phyloP scores from a whole-genome alignment of 2,329 filamentous ascomycete species.

The Diplodia corticola region DNA sequence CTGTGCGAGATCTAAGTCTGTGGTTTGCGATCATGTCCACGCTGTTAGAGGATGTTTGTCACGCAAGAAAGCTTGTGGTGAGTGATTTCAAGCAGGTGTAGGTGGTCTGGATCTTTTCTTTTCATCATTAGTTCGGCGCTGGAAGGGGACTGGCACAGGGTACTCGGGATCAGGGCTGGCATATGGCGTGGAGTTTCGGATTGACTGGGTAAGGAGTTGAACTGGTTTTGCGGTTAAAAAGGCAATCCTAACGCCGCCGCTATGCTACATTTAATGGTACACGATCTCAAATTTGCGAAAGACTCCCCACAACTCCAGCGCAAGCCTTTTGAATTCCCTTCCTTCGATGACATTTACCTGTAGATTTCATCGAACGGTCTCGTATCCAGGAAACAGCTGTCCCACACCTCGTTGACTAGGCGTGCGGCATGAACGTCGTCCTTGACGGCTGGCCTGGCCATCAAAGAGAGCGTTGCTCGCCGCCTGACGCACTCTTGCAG shows the following conservation, averaged over 20 bases:
- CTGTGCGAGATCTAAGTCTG: not conserved
- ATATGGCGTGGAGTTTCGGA: slow-evolving; percentile 11
- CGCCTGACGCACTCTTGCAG: slow-evolving; percentile 88
- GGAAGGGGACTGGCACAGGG: not conserved
- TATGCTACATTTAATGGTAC: slow-evolving; percentile 24
- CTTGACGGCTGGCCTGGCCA: slow-evolving; percentile 75
- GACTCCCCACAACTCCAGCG: not conserved
- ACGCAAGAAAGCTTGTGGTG: not conserved
- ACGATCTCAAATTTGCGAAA: not conserved
- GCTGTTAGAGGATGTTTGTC: not conserved
- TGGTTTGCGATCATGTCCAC: not conserved
- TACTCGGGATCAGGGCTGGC: not conserved
- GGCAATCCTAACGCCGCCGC: slow-evolving; percentile 20
- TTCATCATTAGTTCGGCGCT: slow-evolving; percentile 1
- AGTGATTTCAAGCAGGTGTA: slow-evolving; percentile 7
- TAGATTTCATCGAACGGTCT: slow-evolving; percentile 97
- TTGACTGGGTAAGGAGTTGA: slow-evolving; percentile 16
- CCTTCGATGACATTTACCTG: slow-evolving; percentile 50
- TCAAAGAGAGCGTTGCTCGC: slow-evolving; percentile 77
- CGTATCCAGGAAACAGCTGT: slow-evolving; percentile 92
- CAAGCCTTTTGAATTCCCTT: not conserved
- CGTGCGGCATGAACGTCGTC: slow-evolving; percentile 83
- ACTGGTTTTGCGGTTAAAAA: slow-evolving; percentile 22
- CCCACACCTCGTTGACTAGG: slow-evolving; percentile 97
- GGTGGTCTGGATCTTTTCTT: not conserved